Evolutionary conservation across 2,329 filamentous ascomycete species (phyloP), one percentile per base, ranked within the genome.

Genomic region (Trichoderma simmonsii): DNA sequence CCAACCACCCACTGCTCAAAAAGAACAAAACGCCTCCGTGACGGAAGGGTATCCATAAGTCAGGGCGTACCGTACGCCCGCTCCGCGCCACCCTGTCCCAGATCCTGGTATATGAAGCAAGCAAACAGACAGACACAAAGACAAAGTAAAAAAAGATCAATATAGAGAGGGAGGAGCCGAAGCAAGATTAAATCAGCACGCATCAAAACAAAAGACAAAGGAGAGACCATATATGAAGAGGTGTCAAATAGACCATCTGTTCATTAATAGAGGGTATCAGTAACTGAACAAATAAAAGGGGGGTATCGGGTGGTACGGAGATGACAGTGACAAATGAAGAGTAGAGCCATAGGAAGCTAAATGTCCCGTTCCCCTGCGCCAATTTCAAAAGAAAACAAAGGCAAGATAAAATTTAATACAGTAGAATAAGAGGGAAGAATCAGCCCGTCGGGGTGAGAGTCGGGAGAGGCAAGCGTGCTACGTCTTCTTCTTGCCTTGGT

Each of bases 401-500:
- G 73, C 65, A 63, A 63, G 73, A 32, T 18, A 43, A 36, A 48
- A n/a, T 18, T 28, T 32, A 34, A 30, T 24, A 39, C 28, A 34
- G 18, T 51, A 57, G 21, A 54, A 72, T 34, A 60, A 21, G n/a
- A 65, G 43, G 36, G 30, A 26, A 36, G 54, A 54, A 60, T 39
- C 56, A 70, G 62, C 56, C 56, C 70, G 65, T 76, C 75, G 76
- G 73, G 75, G 71, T 70, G 72, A 74, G 74, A 72, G 65, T 73
- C 74, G 74, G 74, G 76, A 75, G 73, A 79, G 75, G 71, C 77
- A 78, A 74, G 75, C 77, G 73, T 74, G 76, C 79, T 82, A 82
- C 30, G 76, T 75, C 76, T 77, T 82, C 79, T 82, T 86, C 77
- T 83, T 87, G 77, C 80, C 81, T 75, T 86, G 83, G 74, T 88